Evolutionary conservation across 2,329 filamentous ascomycete genomes (phyloP), one percentile per base, ranked within the genome.

Genomic region (Aspergillus brasiliensis): DNA sequence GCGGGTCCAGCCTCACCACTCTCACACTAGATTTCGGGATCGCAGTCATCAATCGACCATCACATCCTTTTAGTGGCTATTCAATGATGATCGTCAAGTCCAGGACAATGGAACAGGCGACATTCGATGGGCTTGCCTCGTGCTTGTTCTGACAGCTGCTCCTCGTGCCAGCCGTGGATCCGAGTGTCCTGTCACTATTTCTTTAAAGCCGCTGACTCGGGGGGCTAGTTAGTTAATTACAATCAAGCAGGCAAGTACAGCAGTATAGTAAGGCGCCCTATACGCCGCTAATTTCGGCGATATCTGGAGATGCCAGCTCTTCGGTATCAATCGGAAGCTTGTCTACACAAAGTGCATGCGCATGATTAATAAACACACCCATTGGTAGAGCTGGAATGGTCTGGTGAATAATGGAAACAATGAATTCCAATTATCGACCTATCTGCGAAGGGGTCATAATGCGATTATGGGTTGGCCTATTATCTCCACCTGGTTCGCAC

Each of bases 1-100:
- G 59, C 55, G 46, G 49, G 47, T 48, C 31, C 37, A 51, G 44
- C 51, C 55, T 58, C 59, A 51, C 56, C 34, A 49, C 23, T 27
- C 5, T 37, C 1, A 27, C 38, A 17, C n/a, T 31, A 27, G 17
- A 55, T 31, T 27, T 31, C 46, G 17, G 44, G 15, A 48, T 17
- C 15, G 21, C 23, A 25, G 44, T 48, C 44, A 28, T 48, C 44
- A 28, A 23, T 34, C 31, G 31, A 34, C 31, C 31, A 34, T 48
- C 44, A 23, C 21, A 28, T n/a, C 44, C 10, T 27, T 27, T 48
- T 28, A 48, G 44, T 48, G 44, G 40, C 6, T 21, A 23, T 21
- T 28, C 44, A 23, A 31, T 15, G 15, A 37, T 34, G 25, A 19
- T 51, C 48, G 15, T 15, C 27, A 23, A 34, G 7, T 23, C 31